phyloP scores from a whole-genome alignment of 768 basidiomycete species.

The Mycena sanguinolenta region DNA sequence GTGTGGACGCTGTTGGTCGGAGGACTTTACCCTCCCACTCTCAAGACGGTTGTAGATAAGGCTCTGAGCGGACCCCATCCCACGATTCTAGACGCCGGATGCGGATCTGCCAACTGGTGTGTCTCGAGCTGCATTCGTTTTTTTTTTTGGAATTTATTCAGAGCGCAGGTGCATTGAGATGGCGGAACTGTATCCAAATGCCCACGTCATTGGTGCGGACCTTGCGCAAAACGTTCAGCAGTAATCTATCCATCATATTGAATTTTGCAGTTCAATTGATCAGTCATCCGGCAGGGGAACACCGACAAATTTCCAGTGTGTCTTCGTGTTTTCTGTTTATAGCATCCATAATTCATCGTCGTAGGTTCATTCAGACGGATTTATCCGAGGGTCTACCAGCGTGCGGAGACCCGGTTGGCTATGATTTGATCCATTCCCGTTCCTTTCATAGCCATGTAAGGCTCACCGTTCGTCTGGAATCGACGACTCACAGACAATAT shows the following conservation, averaged over 20 bases:
- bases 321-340: not conserved
- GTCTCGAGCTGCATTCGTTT: too few relatives aligned
- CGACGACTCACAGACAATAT: not conserved
- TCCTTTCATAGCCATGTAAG: slow-evolving; percentile 3
- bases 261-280: not conserved
- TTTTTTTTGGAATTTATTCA: not conserved
- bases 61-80: not conserved
- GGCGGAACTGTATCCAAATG: slow-evolving; percentile 7
- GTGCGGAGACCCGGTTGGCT: not conserved
- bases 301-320: slow-evolving; percentile 3
- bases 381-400: slow-evolving; percentile 1
- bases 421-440: slow-evolving; percentile 13
- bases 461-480: not conserved
- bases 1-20: slow-evolving; percentile 13
- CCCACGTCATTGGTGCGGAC: slow-evolving; percentile 8
- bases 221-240: slow-evolving; percentile 3
- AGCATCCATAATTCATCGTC: not conserved
- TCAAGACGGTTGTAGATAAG: not conserved
- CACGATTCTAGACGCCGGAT: slow-evolving; percentile 15
- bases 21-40: slow-evolving; percentile 7
- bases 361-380: slow-evolving; percentile 10
- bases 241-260: not conserved
- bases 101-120: slow-evolving; percentile 9
- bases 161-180: not conserved
- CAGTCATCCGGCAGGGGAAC: not conserved